Evolutionary conservation across 2,329 filamentous ascomycete species (phyloP), one percentile per base, ranked within the genome.

Genomic region (Nigrospora osmanthi): DNA sequence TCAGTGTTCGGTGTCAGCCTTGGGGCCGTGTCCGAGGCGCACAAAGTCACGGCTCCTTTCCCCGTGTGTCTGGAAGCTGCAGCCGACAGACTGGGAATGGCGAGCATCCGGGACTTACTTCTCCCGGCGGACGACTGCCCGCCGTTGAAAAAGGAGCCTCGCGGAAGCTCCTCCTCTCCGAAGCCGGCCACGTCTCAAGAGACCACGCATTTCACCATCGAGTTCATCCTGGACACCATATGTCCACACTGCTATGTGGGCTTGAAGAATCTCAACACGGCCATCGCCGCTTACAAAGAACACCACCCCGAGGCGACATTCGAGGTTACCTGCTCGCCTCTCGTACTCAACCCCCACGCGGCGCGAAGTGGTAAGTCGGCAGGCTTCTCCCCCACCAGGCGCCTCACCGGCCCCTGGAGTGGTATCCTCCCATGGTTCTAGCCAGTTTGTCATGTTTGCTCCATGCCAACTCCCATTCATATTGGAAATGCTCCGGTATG

Each of bases 221-320:
- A 74, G 40, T 59, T 75, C 38, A 70, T 75, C 51, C 60, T 69
- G 34, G 75, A 78, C 54, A 64, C 71, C 7, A 60, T 73, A 34
- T 78, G 75, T 47, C 71, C 73, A 4, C 76, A 71, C 63, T 75
- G 70, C 52, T 78, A 73, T 52, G 62, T 77, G 47, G 67, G 68
- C 46, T 67, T 73, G 49, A 67, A 62, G 45, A 68, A 65, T 44
- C 63, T 78, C 42, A 66, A 73, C 47, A 51, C 48, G 12, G 72
- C 73, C 44, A 72, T 76, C 49, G 55, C 60, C 17, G 51, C 55
- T 6, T 73, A 70, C 54, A 59, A 58, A 44, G 50, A 56, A 4
- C 52, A 51, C 13, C 62, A 73, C 47, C 70, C 71, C 0, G 63
- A 67, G 14, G 62, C 67, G 19, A 60, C 65, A 6, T 75, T 77